Evolutionary conservation across 768 basidiomycete species (phyloP).

Genomic region (Filobasidium floriforme): DNA sequence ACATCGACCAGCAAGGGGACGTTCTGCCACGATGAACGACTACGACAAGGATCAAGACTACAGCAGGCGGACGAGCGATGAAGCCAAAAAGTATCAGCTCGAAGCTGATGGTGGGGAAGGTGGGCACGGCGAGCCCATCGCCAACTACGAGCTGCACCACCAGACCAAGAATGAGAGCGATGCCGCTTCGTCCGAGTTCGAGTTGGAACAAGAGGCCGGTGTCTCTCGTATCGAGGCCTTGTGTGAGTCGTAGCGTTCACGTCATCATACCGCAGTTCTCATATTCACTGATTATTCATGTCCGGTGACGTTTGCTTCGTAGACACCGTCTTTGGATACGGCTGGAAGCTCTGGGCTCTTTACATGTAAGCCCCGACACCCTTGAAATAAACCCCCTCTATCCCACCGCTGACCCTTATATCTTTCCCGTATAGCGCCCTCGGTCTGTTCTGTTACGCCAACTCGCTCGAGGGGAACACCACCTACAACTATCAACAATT

Average conservation of each 20-base stretch:
- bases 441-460: conserved; percentile 30
- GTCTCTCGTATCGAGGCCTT: conserved; percentile 37
- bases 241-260: conserved; percentile 25
- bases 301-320: background rate
- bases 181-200: background rate
- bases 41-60: too few relatives aligned
- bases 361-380: conserved; percentile 21
- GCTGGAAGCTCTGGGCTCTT: conserved; percentile 31
- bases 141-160: conserved; percentile 2
- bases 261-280: background rate
- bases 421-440: conserved; percentile 16
- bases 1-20: too few relatives aligned
- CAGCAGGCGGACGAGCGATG: background rate
- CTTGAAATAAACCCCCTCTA: too few relatives aligned
- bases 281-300: too few relatives aligned
- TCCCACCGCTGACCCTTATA: background rate
- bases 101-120: background rate
- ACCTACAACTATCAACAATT: conserved; percentile 23
- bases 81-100: background rate
- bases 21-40: too few relatives aligned
- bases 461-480: conserved; percentile 26
- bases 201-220: conserved; percentile 30
- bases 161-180: background rate
- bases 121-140: background rate
- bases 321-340: conserved; percentile 36